A percentile compares a stretch with the other conserved stretches of the same genome.
Evolutionary conservation across 768 basidiomycete species (phyloP).

Genomic region (Rhizopogon vulgaris): DNA sequence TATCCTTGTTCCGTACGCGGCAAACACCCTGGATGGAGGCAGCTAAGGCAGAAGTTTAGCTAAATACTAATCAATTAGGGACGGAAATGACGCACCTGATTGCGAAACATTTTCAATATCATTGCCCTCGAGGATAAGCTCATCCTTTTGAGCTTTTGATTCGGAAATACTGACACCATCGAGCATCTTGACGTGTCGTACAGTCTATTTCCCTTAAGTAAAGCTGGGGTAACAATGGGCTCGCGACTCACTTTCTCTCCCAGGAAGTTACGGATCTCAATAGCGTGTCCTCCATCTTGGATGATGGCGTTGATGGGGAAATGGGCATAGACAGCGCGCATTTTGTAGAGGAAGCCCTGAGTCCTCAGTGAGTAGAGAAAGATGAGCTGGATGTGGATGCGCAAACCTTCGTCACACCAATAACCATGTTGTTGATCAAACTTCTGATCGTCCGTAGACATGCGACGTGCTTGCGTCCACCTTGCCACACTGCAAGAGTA

Average conservation of each 20-base stretch:
- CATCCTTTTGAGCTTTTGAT: constrained; percentile 91
- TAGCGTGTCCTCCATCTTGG: constrained; percentile 58
- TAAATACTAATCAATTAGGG: not conserved
- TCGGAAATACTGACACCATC: constrained; percentile 78
- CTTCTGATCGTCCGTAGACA: constrained; percentile 95
- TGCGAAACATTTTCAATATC: constrained; percentile 97
- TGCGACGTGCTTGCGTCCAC: constrained; percentile 95
- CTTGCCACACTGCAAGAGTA: constrained; percentile 95
- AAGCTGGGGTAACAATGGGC: not conserved
- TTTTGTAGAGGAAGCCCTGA: constrained; percentile 99
- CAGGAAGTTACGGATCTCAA: constrained; percentile 94
- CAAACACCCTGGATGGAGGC: constrained; percentile 96
- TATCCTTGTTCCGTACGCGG: constrained; percentile 99
- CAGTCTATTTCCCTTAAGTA: constrained; percentile 46
- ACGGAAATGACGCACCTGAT: constrained; percentile 52
- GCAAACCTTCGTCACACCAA: constrained; percentile 87
- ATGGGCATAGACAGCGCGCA: constrained; percentile 99
- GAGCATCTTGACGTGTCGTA: constrained; percentile 90
- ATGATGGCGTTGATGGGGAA: constrained; percentile 99
- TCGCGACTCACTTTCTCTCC: constrained; percentile 75
- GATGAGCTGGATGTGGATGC: not conserved
- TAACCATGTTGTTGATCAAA: constrained; percentile 96
- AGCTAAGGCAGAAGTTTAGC: constrained; percentile 39
- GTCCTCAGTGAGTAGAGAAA: constrained; percentile 2
- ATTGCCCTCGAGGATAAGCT: constrained; percentile 89